Base-by-base conservation (phyloP, 805 yeast species). In the Vanderwaltozyma tropicalis region DNA sequence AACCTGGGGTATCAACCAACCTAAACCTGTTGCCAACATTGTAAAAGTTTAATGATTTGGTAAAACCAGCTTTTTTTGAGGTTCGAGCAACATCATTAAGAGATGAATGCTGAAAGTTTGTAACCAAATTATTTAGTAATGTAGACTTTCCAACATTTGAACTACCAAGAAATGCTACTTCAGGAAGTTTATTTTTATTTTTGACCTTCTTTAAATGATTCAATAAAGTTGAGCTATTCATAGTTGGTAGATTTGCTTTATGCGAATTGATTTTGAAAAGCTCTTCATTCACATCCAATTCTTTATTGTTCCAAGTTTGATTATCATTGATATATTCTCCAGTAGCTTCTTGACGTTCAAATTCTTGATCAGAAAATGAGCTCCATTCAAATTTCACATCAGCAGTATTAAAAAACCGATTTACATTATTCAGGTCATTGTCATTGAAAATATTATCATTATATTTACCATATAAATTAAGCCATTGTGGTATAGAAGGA, bases 121-220 rank as follows among this genome's bases (percentile, higher is more conserved):
- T 63, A 4, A 82, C 59, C 8, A 85, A 39, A 11, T 71, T 72
- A 50, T 83, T 82, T 29, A 87, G 63, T 19, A 87, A 55, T 0
- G 94, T 76, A 0, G 94, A 83, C 53, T 87, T 87, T 0, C 96
- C 96, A 7, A 80, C 87, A 48, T 87, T 87, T 34, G 94, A 80
- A 44, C 84, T 72, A 0, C 96, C 96, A 32, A 87, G 48, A 33
- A 87, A 68, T 3, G 80, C 63, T 4, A 86, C 72, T 50, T 86
- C 95, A 0, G 95, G 95, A 2, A 37, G 12, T 12, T 19, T 26
- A 15, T 15, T 11, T 10, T 12, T 10, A 14, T 19, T 19, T 6
- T 27, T 27, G 5, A 14, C 18, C 4, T 10, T 4, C 13, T 27
- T 27, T n/a, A 27, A n/a, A 14, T n/a, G 16, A 14, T n/a, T 14